Evolutionary conservation across 108 stramenopile species (phyloP).

Genomic region (Discostella pseudostelligera): DNA sequence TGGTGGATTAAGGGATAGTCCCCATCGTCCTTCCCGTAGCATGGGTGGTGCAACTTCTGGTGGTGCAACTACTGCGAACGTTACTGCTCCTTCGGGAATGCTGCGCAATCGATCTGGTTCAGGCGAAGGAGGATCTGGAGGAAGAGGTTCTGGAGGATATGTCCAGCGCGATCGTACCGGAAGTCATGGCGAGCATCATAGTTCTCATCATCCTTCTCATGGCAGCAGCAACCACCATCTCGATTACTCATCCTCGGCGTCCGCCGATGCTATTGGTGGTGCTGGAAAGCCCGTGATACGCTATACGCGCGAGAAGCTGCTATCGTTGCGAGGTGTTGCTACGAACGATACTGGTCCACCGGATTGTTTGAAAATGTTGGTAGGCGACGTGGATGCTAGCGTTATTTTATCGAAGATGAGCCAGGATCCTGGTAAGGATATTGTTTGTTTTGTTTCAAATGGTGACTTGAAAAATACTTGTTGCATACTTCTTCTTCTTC

Average conservation of each 20-base stretch:
- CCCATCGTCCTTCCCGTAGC: conserved; percentile 56
- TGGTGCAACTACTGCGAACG: conserved; percentile 8
- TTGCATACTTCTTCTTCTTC: conserved; percentile 10
- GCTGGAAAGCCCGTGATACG: conserved; percentile 55
- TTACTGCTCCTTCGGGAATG: no score
- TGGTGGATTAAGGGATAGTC: conserved; percentile 57
- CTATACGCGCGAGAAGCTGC: conserved; percentile 74
- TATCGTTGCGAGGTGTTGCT: conserved; percentile 63
- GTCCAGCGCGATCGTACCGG: conserved; percentile 17
- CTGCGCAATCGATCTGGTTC: no score
- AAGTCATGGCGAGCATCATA: conserved; percentile 21
- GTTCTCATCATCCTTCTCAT: no score
- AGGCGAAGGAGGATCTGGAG: conserved; percentile 13
- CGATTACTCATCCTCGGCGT: neutral
- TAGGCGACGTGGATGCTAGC: conserved; percentile 36
- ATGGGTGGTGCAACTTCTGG: conserved; percentile 9
- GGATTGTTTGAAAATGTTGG: conserved; percentile 44
- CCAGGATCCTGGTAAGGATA: conserved; percentile 76
- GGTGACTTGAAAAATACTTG: neutral
- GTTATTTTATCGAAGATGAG: conserved; percentile 52
- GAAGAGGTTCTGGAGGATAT: conserved; percentile 5
- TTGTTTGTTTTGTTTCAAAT: neutral
- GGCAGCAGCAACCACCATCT: neutral
- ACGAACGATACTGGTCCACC: conserved; percentile 32
- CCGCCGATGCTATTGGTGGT: conserved; percentile 1